A percentile compares a stretch with the other conserved stretches of the same genome.
Conservation (phyloP, 768 basidiomycete genomes). For the Hemileccinum rubropunctum region DNA sequence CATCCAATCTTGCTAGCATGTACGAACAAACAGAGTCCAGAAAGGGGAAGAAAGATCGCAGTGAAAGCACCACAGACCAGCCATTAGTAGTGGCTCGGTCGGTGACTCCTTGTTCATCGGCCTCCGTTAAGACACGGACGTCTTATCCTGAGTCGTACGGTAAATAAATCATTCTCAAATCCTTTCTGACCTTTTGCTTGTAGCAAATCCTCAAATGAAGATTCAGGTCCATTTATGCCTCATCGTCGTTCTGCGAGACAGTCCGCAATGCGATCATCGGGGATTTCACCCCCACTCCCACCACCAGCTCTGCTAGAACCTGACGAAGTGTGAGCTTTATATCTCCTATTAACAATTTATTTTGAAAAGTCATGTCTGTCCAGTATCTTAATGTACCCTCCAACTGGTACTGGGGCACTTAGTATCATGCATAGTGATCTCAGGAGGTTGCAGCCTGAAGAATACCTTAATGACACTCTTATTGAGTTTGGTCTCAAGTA, state of each 20-base stretch:
- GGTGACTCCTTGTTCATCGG: conserved; percentile 16
- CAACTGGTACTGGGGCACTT: conserved; percentile 66
- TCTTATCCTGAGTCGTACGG: conserved; percentile 17
- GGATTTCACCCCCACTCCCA: conserved; percentile 29
- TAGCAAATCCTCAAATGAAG: conserved; percentile 12
- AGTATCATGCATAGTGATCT: conserved; percentile 81
- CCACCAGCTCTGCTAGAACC: conserved; percentile 36
- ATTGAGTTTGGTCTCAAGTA: conserved; percentile 96
- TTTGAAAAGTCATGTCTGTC: conserved; percentile 1
- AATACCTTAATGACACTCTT: conserved; percentile 93
- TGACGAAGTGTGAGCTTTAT: conserved; percentile 59
- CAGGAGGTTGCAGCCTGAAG: conserved; percentile 67
- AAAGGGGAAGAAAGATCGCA: background rate
- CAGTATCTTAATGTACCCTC: conserved; percentile 79
- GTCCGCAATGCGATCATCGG: conserved; percentile 21
- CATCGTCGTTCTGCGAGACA: conserved; percentile 39
- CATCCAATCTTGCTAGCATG: conserved; percentile 11
- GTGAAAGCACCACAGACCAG: background rate
- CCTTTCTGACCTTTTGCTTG: background rate
- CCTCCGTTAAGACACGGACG: conserved; percentile 13
- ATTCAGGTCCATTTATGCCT: conserved; percentile 3
- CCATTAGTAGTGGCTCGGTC: conserved; percentile 7
- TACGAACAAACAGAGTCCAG: conserved; percentile 6
- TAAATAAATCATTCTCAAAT: background rate
- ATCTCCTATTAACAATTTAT: background rate